Percentiles rank a stretch among this genome's conserved stretches.
Evolutionary conservation across 2,329 filamentous ascomycete genomes (phyloP).

Genomic region (Cytospora piceicola): DNA sequence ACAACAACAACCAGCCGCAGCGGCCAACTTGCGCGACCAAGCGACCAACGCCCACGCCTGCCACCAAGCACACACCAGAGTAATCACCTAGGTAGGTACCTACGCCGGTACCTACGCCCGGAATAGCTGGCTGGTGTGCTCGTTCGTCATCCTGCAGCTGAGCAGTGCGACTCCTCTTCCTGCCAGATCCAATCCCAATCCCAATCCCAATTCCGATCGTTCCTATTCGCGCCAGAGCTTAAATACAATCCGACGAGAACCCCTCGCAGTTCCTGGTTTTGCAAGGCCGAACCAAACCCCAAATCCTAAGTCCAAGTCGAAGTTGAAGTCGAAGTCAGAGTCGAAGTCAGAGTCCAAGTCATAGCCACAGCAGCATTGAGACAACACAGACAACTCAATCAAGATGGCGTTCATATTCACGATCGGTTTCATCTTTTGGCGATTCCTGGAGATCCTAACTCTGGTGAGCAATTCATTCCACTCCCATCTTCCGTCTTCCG

Average conservation of each 20-base stretch:
- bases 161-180: constrained; percentile 11
- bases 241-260: constrained; percentile 13
- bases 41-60: neutral
- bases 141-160: constrained; percentile 21
- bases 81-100: too few species aligned
- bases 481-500: neutral
- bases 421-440: constrained; percentile 65
- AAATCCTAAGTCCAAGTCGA: neutral
- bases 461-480: constrained; percentile 48
- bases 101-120: too few species aligned
- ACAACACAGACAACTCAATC: constrained; percentile 31
- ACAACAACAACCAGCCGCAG: neutral
- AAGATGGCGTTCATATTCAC: constrained; percentile 62
- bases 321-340: neutral
- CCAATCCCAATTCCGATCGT: neutral
- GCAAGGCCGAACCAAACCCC: neutral
- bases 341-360: too few species aligned
- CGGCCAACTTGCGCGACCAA: neutral
- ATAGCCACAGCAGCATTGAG: neutral
- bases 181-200: neutral
- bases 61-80: neutral
- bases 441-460: constrained; percentile 65
- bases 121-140: constrained; percentile 15
- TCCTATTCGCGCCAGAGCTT: constrained; percentile 9
- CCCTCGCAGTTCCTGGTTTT: neutral